A percentile compares a stretch with the other conserved stretches of the same genome.
These are phyloP conservation scores for Hagleromyces aurorensis DNA, from an alignment of 805 yeast genomes.

Conservation along the genomic window DNA sequence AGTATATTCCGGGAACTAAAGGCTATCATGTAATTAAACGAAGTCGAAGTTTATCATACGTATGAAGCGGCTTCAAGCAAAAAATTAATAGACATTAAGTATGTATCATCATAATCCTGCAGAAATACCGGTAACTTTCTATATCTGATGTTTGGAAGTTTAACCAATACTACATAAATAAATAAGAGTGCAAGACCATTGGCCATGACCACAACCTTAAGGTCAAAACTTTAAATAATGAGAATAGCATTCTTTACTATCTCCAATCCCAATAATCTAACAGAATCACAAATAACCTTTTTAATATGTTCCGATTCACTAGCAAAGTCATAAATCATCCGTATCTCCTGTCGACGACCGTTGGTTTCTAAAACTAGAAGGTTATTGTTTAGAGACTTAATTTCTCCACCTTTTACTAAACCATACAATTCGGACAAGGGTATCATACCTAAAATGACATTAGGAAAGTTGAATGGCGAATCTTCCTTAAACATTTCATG, in stretches of 20 bases:
- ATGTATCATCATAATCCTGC: too few relatives aligned
- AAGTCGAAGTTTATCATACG: too few relatives aligned
- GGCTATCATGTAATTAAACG: too few relatives aligned
- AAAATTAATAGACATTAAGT: too few relatives aligned
- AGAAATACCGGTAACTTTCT: too few relatives aligned
- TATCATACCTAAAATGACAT: conserved; percentile 43
- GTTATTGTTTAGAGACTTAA: conserved; percentile 18
- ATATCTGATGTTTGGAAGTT: too few relatives aligned
- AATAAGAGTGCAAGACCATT: too few relatives aligned
- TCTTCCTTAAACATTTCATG: conserved; percentile 1
- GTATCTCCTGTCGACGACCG: conserved; percentile 21
- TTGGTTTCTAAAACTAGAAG: conserved; percentile 21
- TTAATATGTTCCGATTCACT: conserved; percentile 19
- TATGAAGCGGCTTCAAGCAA: too few relatives aligned
- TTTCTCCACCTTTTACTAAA: conserved; percentile 28
- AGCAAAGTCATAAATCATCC: conserved; percentile 18
- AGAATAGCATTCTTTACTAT: conserved; percentile 27
- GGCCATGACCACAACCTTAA: too few relatives aligned
- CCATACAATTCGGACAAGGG: conserved; percentile 41
- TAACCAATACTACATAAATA: too few relatives aligned
- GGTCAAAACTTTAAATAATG: conserved; percentile 15
- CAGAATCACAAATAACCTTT: conserved; percentile 33
- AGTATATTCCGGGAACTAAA: too few relatives aligned
- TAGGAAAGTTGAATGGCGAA: conserved; percentile 29
- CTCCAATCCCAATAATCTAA: conserved; percentile 39